These are phyloP conservation scores for Aphanomyces euteiches DNA, from an alignment of 352 stramenopile genomes.

Conservation along the genomic window DNA sequence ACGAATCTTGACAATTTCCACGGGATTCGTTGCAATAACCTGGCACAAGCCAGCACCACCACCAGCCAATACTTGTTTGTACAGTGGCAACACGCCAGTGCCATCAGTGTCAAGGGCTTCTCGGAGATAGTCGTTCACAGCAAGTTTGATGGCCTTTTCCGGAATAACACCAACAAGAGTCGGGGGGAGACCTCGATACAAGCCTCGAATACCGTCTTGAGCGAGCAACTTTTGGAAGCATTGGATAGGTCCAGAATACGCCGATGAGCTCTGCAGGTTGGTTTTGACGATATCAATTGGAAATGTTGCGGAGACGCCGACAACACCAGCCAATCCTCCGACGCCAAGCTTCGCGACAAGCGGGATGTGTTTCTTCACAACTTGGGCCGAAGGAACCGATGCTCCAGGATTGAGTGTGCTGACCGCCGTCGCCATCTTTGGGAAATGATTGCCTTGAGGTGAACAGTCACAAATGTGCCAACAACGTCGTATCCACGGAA, in stretches of 20 bases:
- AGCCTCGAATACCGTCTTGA: slow-evolving; percentile 58
- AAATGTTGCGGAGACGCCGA: slow-evolving; percentile 83
- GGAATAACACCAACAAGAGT: slow-evolving; percentile 81
- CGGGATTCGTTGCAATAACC: slow-evolving; percentile 84
- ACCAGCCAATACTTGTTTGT: slow-evolving; percentile 61
- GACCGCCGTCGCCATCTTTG: not conserved
- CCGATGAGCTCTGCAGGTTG: slow-evolving; percentile 78
- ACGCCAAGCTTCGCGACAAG: slow-evolving; percentile 82
- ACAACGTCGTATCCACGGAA: slow-evolving; percentile 8
- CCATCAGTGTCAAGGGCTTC: slow-evolving; percentile 56
- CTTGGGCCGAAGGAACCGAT: not conserved
- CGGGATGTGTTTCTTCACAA: slow-evolving; percentile 47
- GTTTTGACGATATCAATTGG: slow-evolving; percentile 93
- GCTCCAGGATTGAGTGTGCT: not conserved
- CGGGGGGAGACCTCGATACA: slow-evolving; percentile 73
- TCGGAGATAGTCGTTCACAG: slow-evolving; percentile 88
- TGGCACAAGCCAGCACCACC: slow-evolving; percentile 75
- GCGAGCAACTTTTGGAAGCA: slow-evolving; percentile 68
- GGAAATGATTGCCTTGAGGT: not conserved
- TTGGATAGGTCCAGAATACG: slow-evolving; percentile 60
- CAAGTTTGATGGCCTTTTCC: slow-evolving; percentile 90
- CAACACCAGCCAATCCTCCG: slow-evolving; percentile 76
- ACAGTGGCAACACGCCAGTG: slow-evolving; percentile 56
- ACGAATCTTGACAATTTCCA: slow-evolving; percentile 90
- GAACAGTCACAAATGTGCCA: not conserved